Evolutionary conservation across 164 flowering plant species (phyloP), one percentile per base, ranked within the genome.

Genomic region (Taxillus chinensis): DNA sequence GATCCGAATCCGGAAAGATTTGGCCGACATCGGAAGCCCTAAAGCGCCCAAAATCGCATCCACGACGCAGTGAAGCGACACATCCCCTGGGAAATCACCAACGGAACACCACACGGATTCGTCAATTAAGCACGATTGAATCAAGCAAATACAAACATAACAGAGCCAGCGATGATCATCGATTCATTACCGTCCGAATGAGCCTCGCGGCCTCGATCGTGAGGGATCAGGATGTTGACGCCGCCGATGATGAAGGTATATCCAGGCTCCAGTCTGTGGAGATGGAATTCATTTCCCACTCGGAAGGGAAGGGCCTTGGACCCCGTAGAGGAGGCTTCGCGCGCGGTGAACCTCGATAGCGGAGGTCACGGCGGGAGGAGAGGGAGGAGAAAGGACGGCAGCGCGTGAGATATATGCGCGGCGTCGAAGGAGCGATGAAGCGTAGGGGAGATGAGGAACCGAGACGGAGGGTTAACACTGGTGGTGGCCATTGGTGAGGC

Each of bases 21-120:
- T 93, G 99, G 50, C 96, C 99, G 3, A 93, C 90, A 66, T 93
- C 99, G 99, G 99, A 59, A 93, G 87, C 64, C 99, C 97, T 54
- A 93, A 68, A 11, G 99, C 99, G 5, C 97, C 99, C 85, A 93
- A 80, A 71, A 93, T 90, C 5, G 99, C 97, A 79, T 93, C 99
- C 6, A 93, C 99, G 42, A 93, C 97, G 71, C 99, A 93, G 61
- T 93, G 99, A 63, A 90, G 87, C 78, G 90, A 61, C 64, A 93
- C 99, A 81, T 93, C 99, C 54, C 99, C 99, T 93, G 70, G 64
- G 80, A 54, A 14, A 14, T 14, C 39, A 49, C 64, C 17, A 61
- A n/a, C n/a, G n/a, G n/a, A n/a, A n/a, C n/a, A n/a, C n/a, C n/a
- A 60, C 62, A 3, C 5, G 62, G 27, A 27, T 27, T 27, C 27